Percentiles rank a stretch among this genome's conserved stretches.
These are phyloP conservation scores for Quercus dentata DNA, from an alignment of 306 rosid genomes.

Conservation along the genomic window DNA sequence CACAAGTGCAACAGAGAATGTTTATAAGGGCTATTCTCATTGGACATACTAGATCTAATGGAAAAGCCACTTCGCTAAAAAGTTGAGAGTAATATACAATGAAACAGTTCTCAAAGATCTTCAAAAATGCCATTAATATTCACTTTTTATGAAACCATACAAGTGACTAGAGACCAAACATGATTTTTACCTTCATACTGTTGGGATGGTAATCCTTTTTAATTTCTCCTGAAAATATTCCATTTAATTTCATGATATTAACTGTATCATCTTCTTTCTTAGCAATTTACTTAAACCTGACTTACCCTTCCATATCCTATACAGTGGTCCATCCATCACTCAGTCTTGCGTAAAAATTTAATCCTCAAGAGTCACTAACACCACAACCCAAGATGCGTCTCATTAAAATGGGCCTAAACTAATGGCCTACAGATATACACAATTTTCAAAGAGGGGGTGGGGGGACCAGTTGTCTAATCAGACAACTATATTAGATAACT, in stretches of 20 bases:
- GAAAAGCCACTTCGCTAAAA: too few relatives aligned
- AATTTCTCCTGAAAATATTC: not conserved
- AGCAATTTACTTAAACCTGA: not conserved
- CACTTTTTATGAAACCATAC: not conserved
- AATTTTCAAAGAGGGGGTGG: not conserved
- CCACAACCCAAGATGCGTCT: not conserved
- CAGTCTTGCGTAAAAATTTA: not conserved
- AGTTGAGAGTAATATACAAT: too few relatives aligned
- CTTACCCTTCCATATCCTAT: slow-evolving; percentile 5
- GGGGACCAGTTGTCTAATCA: not conserved
- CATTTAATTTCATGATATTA: slow-evolving; percentile 18
- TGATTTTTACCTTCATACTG: slow-evolving; percentile 1
- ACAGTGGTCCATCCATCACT: slow-evolving; percentile 38
- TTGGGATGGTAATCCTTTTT: not conserved
- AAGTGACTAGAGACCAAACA: not conserved
- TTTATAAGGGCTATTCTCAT: too few relatives aligned
- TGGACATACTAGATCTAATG: too few relatives aligned
- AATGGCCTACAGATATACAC: not conserved
- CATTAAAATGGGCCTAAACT: not conserved
- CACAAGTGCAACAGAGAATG: too few relatives aligned
- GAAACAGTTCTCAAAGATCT: not conserved
- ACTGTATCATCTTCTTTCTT: slow-evolving; percentile 12
- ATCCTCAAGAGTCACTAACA: not conserved
- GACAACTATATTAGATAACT: not conserved
- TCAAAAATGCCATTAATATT: not conserved